Evolutionary conservation across 768 basidiomycete species (phyloP).

Genomic region (Boletus speciosus): DNA sequence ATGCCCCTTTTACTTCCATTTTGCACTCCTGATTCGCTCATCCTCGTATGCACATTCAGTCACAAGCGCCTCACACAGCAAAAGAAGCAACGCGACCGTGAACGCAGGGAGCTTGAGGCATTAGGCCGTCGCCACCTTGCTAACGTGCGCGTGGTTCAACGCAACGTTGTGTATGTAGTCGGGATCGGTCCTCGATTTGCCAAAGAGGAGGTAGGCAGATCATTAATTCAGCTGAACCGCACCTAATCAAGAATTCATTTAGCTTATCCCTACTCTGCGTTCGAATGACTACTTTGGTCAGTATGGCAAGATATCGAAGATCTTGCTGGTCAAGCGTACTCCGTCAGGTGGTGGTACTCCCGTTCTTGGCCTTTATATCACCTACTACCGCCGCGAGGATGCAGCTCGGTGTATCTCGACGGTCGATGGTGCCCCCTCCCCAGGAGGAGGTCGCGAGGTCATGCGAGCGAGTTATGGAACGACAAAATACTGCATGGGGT

Average conservation of each 20-base stretch:
- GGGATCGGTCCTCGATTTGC: constrained; percentile 93
- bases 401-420: constrained; percentile 90
- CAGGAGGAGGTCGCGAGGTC: constrained; percentile 83
- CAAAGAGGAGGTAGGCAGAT: constrained; percentile 82
- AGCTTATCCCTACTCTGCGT: constrained; percentile 90
- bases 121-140: constrained; percentile 82
- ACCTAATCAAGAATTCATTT: constrained; percentile 3
- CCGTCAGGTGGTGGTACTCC: constrained; percentile 68
- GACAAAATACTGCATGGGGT: constrained; percentile 96
- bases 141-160: constrained; percentile 94
- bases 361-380: constrained; percentile 93
- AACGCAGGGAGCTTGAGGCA: constrained; percentile 90
- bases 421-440: constrained; percentile 88
- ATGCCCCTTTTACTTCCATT: constrained; percentile 33
- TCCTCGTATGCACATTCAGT: constrained; percentile 39
- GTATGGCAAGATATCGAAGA: constrained; percentile 96
- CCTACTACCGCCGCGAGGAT: constrained; percentile 91
- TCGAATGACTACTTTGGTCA: constrained; percentile 97
- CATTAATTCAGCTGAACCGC: background rate
- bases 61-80: constrained; percentile 93
- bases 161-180: constrained; percentile 93
- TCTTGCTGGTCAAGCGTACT: constrained; percentile 87
- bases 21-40: constrained; percentile 11
- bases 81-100: constrained; percentile 92
- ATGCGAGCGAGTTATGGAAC: constrained; percentile 96